Evolutionary conservation across 768 basidiomycete species (phyloP).

Genomic region (Amanita rubescens): DNA sequence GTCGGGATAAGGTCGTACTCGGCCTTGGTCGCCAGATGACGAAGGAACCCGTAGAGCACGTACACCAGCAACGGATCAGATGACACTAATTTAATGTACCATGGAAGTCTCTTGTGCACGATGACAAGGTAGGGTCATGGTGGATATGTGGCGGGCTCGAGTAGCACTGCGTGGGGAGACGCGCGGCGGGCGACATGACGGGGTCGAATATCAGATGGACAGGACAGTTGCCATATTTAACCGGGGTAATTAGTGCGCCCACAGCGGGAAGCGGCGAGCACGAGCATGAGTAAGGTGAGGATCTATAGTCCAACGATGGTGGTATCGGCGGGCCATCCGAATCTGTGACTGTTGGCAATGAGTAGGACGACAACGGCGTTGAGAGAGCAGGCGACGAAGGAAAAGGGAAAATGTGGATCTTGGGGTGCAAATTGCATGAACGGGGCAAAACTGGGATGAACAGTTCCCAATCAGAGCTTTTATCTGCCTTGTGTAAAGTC

Average conservation of each 20-base stretch:
- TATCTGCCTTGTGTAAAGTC: slow-evolving; percentile 1
- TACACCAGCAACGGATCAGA: slow-evolving; percentile 25
- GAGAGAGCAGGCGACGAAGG: slow-evolving; percentile 13
- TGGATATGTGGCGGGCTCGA: slow-evolving; percentile 3
- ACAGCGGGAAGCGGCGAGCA: slow-evolving; percentile 13
- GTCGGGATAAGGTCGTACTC: slow-evolving; percentile 36
- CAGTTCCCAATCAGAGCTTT: too few species aligned
- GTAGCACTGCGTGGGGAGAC: background rate
- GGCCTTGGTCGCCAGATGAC: slow-evolving; percentile 26
- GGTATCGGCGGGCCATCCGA: slow-evolving; percentile 13
- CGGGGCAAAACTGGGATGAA: too few species aligned
- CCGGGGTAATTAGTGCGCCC: slow-evolving; percentile 9
- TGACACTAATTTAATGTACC: slow-evolving; percentile 7
- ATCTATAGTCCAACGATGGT: slow-evolving; percentile 9
- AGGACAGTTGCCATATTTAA: background rate
- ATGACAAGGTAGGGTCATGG: slow-evolving; percentile 1
- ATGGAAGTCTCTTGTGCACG: slow-evolving; percentile 5
- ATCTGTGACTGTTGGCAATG: slow-evolving; percentile 10
- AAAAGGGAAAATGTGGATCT: slow-evolving; percentile 7
- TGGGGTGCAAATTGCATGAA: slow-evolving; percentile 17
- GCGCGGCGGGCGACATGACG: background rate
- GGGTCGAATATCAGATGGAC: background rate
- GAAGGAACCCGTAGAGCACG: slow-evolving; percentile 40
- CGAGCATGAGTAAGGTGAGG: too few species aligned
- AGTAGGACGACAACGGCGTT: slow-evolving; percentile 11